Base-by-base conservation (phyloP, 1,284 basidiomycete species). In the Microbotryum silenes-acaulis region DNA sequence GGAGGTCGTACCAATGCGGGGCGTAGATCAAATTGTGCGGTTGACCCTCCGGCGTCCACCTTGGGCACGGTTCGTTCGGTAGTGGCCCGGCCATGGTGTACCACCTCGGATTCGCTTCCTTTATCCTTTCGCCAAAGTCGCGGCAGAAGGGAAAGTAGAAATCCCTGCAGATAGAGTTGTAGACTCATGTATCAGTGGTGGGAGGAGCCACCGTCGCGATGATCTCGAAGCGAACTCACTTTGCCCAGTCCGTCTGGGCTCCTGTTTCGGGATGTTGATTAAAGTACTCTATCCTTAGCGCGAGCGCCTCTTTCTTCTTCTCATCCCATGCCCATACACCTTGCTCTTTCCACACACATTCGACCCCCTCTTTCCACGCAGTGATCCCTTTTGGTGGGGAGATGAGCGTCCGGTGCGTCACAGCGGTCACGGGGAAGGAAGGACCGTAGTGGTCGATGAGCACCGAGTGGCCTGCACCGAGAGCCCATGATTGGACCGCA, bases 1-100 rank as follows among this genome's bases (percentile, higher is more conserved):
- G 85, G 8, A 97, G 79, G 73, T 96, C 92, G 71, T 97, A 96
- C 90, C 91, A 96, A 72, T 97, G 92, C 1, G 92, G 91, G 0
- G 89, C 85, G 70, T 84, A 92, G 6, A 94, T 84, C 81, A 96
- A 84, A 68, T 90, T 88, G 0, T 78, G 72, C 6, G 86, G 80
- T 49, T 82, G 82, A 45, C 80, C 77, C 50, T 84, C 81, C 27
- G 77, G 69, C 7, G 68, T 62, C 62, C 63, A 72, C 10, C 7
- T 46, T n/a, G 6, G 12, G 70, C 77, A 7, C 48, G 89, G 89
- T 79, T 97, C 91, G 71, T 97, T 96, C 7, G 92, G 92, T 63
- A 97, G 86, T 16, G 87, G 81, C 71, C 92, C 91, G 2, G 87
- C 79, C 67, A 91, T 87, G 0, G 87, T 77, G 66, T 90, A 77